phyloP scores from a whole-genome alignment of 2,329 filamentous ascomycete species.

The Immersiporthe knoxdaviesiana region DNA sequence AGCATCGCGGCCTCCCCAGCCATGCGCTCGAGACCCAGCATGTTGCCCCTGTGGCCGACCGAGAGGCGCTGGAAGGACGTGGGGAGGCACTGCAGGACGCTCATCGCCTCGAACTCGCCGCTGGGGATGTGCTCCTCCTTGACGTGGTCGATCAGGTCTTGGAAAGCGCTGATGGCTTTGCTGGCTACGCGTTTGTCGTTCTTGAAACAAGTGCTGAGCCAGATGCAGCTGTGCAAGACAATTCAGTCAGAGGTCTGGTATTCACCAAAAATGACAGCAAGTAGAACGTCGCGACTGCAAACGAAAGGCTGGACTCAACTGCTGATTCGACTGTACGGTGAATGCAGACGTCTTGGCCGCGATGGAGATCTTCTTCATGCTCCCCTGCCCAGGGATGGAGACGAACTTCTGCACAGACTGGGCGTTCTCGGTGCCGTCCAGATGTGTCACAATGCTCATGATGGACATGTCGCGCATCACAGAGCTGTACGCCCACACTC shows the following conservation, averaged over 20 bases:
- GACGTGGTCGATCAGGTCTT: not conserved
- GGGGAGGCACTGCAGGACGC: not conserved
- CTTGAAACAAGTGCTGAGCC: slow-evolving; percentile 1
- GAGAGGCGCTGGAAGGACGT: not conserved
- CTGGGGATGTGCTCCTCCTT: slow-evolving; percentile 2
- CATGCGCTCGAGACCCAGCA: not conserved
- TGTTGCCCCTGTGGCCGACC: not conserved
- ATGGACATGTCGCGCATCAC: not conserved
- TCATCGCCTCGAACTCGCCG: not conserved
- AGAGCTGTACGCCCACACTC: not conserved
- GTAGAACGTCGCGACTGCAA: not conserved
- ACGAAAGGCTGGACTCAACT: not conserved
- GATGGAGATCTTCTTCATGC: not conserved
- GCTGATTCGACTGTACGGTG: not conserved
- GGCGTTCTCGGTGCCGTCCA: not conserved
- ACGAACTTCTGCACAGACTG: not conserved
- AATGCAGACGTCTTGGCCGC: not conserved
- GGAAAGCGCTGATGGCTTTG: not conserved
- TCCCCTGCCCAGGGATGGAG: not conserved
- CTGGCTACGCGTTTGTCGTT: slow-evolving; percentile 10
- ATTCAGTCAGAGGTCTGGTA: not conserved
- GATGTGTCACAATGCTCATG: not conserved
- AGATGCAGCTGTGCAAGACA: not conserved
- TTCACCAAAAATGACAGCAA: not conserved
- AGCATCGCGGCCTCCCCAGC: not conserved